Evolutionary conservation across 768 basidiomycete species (phyloP).

Genomic region (Piloderma croceum): DNA sequence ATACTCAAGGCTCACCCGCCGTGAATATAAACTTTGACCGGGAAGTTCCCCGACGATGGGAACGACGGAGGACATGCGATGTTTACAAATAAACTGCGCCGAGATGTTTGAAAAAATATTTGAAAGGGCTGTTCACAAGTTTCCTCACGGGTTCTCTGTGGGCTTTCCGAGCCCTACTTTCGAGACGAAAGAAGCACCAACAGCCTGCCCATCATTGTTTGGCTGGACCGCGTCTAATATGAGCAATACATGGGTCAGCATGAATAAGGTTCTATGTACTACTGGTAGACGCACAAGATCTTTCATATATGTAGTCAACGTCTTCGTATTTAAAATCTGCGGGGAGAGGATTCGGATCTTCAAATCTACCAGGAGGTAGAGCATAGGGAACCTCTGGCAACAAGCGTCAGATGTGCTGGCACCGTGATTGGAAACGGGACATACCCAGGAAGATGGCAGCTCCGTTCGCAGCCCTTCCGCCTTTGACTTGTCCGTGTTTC

Average conservation of each 20-base stretch:
- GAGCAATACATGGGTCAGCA: background rate
- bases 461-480: conserved; percentile 56
- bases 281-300: conserved; percentile 39
- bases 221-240: conserved; percentile 56
- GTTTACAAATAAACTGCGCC: conserved; percentile 55
- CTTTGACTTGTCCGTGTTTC: conserved; percentile 48
- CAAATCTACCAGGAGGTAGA: conserved; percentile 56
- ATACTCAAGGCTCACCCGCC: conserved; percentile 49
- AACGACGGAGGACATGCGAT: conserved; percentile 51
- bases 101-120: background rate
- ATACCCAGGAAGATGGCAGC: conserved; percentile 61
- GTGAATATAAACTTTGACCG: conserved; percentile 73
- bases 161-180: conserved; percentile 64
- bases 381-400: conserved; percentile 67
- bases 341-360: conserved; percentile 57
- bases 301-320: conserved; percentile 58
- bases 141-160: conserved; percentile 61
- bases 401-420: background rate
- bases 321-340: conserved; percentile 47
- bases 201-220: conserved; percentile 53
- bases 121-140: background rate
- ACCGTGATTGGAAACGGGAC: conserved; percentile 6
- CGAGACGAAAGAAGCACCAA: conserved; percentile 46
- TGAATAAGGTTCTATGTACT: background rate
- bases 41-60: conserved; percentile 41